A percentile compares a stretch with the other conserved stretches of the same genome.
Conservation (phyloP, 371 early-diverging fungal genomes). For the Zychaea mexicana region DNA sequence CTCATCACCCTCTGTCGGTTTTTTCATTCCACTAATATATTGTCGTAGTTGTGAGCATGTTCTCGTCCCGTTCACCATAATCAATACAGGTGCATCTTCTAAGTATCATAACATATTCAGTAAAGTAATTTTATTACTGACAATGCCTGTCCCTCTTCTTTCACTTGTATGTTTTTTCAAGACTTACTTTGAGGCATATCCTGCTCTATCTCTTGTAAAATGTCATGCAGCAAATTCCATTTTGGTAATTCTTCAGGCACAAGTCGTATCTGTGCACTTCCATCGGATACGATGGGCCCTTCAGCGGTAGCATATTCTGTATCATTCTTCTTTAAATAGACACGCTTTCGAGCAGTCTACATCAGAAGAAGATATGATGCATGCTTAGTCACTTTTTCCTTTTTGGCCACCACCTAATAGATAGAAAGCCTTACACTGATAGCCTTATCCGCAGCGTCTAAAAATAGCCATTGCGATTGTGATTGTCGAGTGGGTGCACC, state of each 20-base stretch:
- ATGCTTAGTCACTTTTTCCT: no score
- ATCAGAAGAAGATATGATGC: not conserved
- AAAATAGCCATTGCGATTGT: conserved; percentile 77
- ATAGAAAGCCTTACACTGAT: conserved; percentile 25
- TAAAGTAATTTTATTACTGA: no score
- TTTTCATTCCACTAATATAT: conserved; percentile 37
- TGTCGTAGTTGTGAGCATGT: conserved; percentile 69
- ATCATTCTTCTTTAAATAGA: conserved; percentile 54
- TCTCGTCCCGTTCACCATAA: conserved; percentile 74
- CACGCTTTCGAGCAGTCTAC: conserved; percentile 66
- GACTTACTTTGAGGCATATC: conserved; percentile 44
- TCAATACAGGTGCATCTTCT: conserved; percentile 51
- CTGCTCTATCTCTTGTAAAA: conserved; percentile 78
- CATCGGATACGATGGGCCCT: not conserved
- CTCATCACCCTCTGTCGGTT: conserved; percentile 13
- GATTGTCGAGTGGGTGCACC: conserved; percentile 33
- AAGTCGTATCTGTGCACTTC: conserved; percentile 62
- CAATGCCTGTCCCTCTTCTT: no score
- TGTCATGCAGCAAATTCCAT: conserved; percentile 73
- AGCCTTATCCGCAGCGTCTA: conserved; percentile 83
- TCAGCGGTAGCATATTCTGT: conserved; percentile 28
- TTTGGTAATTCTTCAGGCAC: conserved; percentile 92
- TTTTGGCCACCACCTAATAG: not conserved
- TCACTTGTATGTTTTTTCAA: not conserved
- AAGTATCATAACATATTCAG: not conserved